phyloP scores from a whole-genome alignment of 176 grass and related monocot genomes.

The Hsuehochloa calcarea region DNA sequence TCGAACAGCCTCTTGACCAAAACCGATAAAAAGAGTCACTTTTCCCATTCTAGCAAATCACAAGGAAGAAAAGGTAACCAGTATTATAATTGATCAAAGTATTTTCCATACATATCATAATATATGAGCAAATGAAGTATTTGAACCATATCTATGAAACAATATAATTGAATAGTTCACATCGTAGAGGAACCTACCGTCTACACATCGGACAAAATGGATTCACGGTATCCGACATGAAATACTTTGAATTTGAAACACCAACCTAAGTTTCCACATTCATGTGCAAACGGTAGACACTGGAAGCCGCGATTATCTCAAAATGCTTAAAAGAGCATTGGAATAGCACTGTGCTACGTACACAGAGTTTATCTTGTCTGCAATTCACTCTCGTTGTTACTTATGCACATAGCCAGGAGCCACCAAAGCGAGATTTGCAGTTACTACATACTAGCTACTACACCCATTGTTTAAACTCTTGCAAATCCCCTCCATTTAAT shows the following conservation, averaged over 20 bases:
- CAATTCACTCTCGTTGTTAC: not conserved
- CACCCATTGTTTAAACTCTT: not conserved
- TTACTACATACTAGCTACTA: too few species aligned
- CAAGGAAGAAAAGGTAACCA: not conserved
- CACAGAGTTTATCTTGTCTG: not conserved
- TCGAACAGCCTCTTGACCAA: constrained; percentile 5
- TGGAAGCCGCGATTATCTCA: not conserved
- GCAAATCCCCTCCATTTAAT: not conserved
- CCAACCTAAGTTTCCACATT: not conserved
- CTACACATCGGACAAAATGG: not conserved
- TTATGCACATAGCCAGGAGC: not conserved
- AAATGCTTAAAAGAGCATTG: not conserved
- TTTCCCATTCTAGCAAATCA: constrained; percentile 27
- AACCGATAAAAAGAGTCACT: not conserved
- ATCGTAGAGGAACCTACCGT: not conserved
- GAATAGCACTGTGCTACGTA: not conserved
- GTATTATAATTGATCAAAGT: not conserved
- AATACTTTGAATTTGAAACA: not conserved
- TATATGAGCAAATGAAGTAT: not conserved
- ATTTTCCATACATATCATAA: not conserved
- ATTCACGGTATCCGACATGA: not conserved
- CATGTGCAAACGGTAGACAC: not conserved
- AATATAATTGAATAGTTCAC: not conserved
- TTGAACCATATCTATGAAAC: not conserved
- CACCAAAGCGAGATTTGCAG: not conserved